Percentiles rank a stretch among this genome's conserved stretches.
These are phyloP conservation scores for Nicotiana attenuata DNA, from an alignment of 257 asterid species.

Conservation along the genomic window DNA sequence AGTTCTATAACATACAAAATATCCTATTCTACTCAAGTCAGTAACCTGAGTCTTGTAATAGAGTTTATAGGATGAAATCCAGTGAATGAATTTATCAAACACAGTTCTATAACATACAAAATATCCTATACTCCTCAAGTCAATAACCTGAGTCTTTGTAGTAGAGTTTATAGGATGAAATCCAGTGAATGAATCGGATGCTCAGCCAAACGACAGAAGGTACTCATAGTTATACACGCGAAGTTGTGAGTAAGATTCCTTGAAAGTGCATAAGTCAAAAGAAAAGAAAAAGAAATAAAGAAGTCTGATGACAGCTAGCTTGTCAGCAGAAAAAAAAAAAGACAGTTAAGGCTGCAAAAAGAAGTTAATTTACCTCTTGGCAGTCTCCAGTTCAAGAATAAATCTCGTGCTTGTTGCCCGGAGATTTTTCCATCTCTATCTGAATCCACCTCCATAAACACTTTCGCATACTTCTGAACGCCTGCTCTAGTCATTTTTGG, in stretches of 20 bases:
- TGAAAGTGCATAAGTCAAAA: neutral
- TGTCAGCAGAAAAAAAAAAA: neutral
- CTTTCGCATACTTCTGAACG: constrained; percentile 86
- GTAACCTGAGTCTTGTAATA: neutral
- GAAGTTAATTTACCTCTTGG: constrained; percentile 57
- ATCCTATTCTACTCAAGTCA: neutral
- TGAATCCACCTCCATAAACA: constrained; percentile 83
- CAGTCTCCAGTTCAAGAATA: constrained; percentile 89
- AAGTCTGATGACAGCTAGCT: neutral
- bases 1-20: neutral
- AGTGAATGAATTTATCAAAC: neutral
- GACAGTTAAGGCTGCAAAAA: neutral
- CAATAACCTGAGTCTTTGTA: neutral
- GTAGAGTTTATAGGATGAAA: neutral
- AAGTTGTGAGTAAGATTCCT: neutral
- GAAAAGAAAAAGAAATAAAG: neutral
- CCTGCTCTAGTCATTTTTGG: constrained; percentile 95
- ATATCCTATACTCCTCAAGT: neutral
- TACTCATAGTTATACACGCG: neutral
- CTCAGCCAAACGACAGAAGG: neutral
- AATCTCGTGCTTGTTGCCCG: constrained; percentile 88
- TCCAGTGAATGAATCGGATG: neutral
- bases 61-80: neutral
- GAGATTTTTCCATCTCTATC: constrained; percentile 88
- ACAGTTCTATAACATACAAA: neutral